These are phyloP conservation scores for Fusarium aywerte DNA, from an alignment of 2,329 filamentous ascomycete genomes.

Conservation along the genomic window DNA sequence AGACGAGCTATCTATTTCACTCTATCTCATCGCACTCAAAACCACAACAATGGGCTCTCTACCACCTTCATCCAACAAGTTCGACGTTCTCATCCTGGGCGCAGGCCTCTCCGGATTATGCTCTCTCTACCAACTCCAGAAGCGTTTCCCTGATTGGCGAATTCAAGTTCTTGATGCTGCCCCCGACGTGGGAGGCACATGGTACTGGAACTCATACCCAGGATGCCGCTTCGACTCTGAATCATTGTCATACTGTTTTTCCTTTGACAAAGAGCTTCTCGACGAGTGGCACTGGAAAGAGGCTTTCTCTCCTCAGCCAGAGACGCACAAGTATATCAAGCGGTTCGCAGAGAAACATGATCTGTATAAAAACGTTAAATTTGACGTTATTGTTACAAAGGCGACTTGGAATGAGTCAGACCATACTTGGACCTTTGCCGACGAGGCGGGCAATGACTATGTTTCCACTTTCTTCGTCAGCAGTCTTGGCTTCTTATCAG, in stretches of 20 bases:
- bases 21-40: neutral
- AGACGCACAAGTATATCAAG: constrained; percentile 56
- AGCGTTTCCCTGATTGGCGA: constrained; percentile 44
- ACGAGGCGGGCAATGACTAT: neutral
- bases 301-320: constrained; percentile 55
- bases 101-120: constrained; percentile 54
- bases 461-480: constrained; percentile 28
- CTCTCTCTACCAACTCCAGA: constrained; percentile 53
- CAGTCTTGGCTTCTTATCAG: constrained; percentile 30
- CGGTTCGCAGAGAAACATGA: constrained; percentile 55
- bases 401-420: constrained; percentile 9
- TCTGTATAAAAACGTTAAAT: constrained; percentile 52
- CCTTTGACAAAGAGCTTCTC: constrained; percentile 34
- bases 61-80: constrained; percentile 7
- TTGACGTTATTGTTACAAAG: constrained; percentile 16
- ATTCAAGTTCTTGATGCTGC: constrained; percentile 37
- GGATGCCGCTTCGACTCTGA: constrained; percentile 53
- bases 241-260: constrained; percentile 54
- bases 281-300: constrained; percentile 39
- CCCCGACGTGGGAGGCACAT: constrained; percentile 39
- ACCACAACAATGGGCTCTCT: constrained; percentile 30
- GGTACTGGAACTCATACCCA: constrained; percentile 45
- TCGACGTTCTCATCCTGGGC: constrained; percentile 39
- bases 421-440: constrained; percentile 14
- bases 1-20: accelerated